These are phyloP conservation scores for Aspergillus sp. DNA, from an alignment of 2,329 filamentous ascomycete genomes.

Conservation along the genomic window DNA sequence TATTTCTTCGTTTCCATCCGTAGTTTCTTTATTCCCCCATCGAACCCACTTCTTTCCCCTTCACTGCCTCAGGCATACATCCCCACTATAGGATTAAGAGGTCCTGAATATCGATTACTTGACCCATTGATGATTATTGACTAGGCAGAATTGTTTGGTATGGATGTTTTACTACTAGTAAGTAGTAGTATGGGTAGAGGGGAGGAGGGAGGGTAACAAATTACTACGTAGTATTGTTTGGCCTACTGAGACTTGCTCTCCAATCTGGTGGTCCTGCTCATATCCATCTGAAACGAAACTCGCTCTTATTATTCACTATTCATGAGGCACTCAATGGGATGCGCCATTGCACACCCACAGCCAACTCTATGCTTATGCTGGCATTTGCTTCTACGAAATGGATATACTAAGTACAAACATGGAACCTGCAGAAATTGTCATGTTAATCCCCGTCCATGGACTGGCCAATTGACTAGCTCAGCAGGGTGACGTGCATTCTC, in stretches of 20 bases:
- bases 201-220: too few relatives aligned
- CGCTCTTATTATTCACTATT: background rate
- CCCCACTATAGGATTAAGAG: too few relatives aligned
- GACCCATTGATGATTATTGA: background rate
- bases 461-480: background rate
- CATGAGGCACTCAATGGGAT: background rate
- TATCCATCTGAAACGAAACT: background rate
- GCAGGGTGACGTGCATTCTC: constrained; percentile 1
- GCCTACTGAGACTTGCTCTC: background rate
- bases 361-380: background rate
- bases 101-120: too few relatives aligned
- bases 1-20: background rate
- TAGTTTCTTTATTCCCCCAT: constrained; percentile 4
- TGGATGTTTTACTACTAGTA: background rate
- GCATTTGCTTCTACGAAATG: background rate
- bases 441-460: background rate
- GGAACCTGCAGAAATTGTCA: background rate
- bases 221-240: background rate
- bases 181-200: too few relatives aligned
- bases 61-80: background rate
- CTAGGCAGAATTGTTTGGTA: background rate
- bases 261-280: background rate
- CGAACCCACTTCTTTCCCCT: background rate
- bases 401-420: background rate
- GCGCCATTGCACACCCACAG: background rate